Percentiles rank a stretch among this genome's conserved stretches.
Evolutionary conservation across 495 filamentous ascomycete species (phyloP).

Genomic region (Cercophora scortea): DNA sequence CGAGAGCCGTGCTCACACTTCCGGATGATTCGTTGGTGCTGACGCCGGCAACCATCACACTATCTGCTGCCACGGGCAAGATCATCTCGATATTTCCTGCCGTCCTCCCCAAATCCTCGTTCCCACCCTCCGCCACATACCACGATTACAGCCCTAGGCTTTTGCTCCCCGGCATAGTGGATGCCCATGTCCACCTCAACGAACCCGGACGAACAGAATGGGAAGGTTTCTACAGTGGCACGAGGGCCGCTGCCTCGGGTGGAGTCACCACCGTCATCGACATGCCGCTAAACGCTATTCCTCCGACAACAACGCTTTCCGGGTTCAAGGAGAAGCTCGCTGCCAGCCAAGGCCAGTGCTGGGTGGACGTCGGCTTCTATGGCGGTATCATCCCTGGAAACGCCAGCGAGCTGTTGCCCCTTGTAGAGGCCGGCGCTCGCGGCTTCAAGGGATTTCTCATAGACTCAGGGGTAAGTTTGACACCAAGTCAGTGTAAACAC

Average conservation of each 20-base stretch:
- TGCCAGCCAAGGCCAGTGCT: slow-evolving; percentile 84
- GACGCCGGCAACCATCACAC: slow-evolving; percentile 63
- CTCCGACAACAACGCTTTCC: slow-evolving; percentile 83
- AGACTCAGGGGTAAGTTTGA: slow-evolving; percentile 75
- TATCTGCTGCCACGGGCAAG: slow-evolving; percentile 75
- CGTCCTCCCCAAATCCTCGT: slow-evolving; percentile 62
- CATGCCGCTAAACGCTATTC: slow-evolving; percentile 97
- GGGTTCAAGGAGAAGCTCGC: slow-evolving; percentile 77
- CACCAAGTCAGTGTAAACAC: not conserved
- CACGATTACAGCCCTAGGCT: slow-evolving; percentile 80
- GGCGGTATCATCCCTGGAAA: slow-evolving; percentile 94
- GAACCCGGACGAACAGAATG: slow-evolving; percentile 97
- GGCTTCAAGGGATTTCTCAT: slow-evolving; percentile 99
- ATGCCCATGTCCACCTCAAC: slow-evolving; percentile 97
- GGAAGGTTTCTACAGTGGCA: slow-evolving; percentile 95
- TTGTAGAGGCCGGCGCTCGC: slow-evolving; percentile 78
- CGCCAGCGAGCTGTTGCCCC: slow-evolving; percentile 63
- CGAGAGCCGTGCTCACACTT: slow-evolving; percentile 70
- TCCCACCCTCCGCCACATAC: slow-evolving; percentile 66
- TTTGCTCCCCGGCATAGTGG: slow-evolving; percentile 85
- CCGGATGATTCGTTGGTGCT: slow-evolving; percentile 45
- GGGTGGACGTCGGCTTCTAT: slow-evolving; percentile 98
- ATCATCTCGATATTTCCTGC: slow-evolving; percentile 70
- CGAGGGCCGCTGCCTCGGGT: slow-evolving; percentile 86
- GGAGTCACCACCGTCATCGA: slow-evolving; percentile 98